These are phyloP conservation scores for Annulohypoxylon stygium DNA, from an alignment of 495 filamentous ascomycete species.

Conservation along the genomic window DNA sequence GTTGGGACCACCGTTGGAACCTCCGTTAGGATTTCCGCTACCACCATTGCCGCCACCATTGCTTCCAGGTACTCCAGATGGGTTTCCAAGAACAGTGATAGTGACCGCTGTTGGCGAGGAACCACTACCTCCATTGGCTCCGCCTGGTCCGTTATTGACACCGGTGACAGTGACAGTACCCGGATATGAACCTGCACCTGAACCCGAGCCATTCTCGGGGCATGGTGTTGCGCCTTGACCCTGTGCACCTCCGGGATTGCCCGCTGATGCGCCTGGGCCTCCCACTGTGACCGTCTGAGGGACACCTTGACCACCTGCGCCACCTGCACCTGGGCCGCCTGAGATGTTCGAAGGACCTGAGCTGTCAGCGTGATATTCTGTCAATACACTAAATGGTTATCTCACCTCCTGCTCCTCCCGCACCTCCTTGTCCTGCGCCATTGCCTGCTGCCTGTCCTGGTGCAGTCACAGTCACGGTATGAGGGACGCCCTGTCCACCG, in stretches of 20 bases:
- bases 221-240: constrained; percentile 41
- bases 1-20: neutral
- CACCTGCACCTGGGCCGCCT: constrained; percentile 35
- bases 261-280: constrained; percentile 37
- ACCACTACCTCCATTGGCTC: constrained; percentile 32
- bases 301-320: constrained; percentile 29
- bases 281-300: constrained; percentile 42
- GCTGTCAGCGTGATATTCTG: constrained; percentile 8
- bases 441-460: constrained; percentile 37
- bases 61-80: constrained; percentile 34
- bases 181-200: constrained; percentile 23
- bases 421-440: constrained; percentile 23
- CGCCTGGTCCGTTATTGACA: constrained; percentile 28
- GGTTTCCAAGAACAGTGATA: constrained; percentile 31
- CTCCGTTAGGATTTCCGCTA: neutral
- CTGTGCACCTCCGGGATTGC: constrained; percentile 33
- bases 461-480: constrained; percentile 38
- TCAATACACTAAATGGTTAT: neutral
- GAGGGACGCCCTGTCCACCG: constrained; percentile 33
- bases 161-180: constrained; percentile 33
- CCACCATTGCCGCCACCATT: constrained; percentile 6
- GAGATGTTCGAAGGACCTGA: constrained; percentile 16
- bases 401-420: constrained; percentile 40
- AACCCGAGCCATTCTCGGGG: constrained; percentile 27
- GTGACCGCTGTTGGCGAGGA: constrained; percentile 35